These are phyloP conservation scores for Xylaria sp. DNA, from an alignment of 2,329 filamentous ascomycete genomes.

Conservation along the genomic window DNA sequence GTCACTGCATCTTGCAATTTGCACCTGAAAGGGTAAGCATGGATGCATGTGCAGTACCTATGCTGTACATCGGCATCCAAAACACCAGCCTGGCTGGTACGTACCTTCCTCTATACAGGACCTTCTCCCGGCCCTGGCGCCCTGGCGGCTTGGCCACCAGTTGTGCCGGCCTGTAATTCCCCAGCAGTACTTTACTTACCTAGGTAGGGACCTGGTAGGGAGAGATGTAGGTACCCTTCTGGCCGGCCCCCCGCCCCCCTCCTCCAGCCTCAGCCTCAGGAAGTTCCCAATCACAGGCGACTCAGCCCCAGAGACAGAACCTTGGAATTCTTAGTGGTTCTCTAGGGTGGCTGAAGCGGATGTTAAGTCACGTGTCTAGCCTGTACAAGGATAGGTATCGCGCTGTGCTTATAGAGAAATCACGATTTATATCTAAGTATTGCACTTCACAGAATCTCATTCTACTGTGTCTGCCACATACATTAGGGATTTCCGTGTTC, in stretches of 20 bases:
- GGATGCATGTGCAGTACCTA: neutral
- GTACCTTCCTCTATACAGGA: neutral
- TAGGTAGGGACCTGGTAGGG: too few relatives aligned
- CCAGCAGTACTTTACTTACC: too few relatives aligned
- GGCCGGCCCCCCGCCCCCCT: too few relatives aligned
- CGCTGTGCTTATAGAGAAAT: too few relatives aligned
- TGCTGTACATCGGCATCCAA: neutral
- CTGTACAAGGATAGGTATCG: neutral
- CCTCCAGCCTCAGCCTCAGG: too few relatives aligned
- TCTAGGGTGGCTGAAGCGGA: neutral
- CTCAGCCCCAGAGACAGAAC: neutral
- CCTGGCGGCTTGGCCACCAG: slow-evolving; percentile 1
- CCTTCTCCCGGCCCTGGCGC: neutral
- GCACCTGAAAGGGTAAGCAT: slow-evolving; percentile 17
- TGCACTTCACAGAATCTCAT: too few relatives aligned
- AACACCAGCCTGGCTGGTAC: neutral
- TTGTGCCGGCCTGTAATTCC: slow-evolving; percentile 1
- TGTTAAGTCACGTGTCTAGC: neutral
- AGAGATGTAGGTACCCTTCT: too few relatives aligned
- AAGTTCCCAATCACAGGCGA: neutral
- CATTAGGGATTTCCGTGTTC: too few relatives aligned
- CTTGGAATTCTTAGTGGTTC: neutral
- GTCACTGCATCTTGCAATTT: slow-evolving; percentile 15
- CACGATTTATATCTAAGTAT: too few relatives aligned
- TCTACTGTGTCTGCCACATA: too few relatives aligned